Evolutionary conservation across 2,329 filamentous ascomycete genomes (phyloP), one percentile per base, ranked within the genome.

Genomic region (Colletotrichum sp.): DNA sequence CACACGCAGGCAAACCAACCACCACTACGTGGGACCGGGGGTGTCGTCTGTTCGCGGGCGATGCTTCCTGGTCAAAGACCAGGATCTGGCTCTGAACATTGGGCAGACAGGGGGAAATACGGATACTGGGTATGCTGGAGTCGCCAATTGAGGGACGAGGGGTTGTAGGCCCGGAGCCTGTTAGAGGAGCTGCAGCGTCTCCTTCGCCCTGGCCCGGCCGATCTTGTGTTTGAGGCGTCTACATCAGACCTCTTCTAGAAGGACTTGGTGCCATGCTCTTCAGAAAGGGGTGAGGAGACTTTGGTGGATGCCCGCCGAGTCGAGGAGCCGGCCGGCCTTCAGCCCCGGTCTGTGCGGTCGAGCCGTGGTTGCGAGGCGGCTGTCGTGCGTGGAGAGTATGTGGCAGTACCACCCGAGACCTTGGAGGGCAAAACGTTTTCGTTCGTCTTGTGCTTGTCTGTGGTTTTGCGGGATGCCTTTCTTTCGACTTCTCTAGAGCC

Each of bases 221-320:
- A 75, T 72, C 63, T 72, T 44, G 55, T 49, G 69, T 63, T 75
- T 75, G 69, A 67, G 44, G 55, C 55, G 63, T 21, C 26, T 63
- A 67, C 55, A 72, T 67, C 52, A 26, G 69, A 67, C 55, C 69
- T 75, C 52, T 72, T 75, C 72, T 75, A 72, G 72, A 75, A 75
- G 55, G 18, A 18, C 63, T 68, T 57, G 55, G 57, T 63, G 30
- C 69, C 63, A 39, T 57, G 30, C 63, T 62, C 32, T 62, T 59
- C 18, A 16, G 26, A 24, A 44, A 44, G 28, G 52, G 66, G 52
- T 24, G 24, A 44, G 18, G 28, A n/a, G 39, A n/a, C 16, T 30
- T 32, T 72, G 72, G 44, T 30, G 49, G 62, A 49, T 59, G 24
- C 66, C 12, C 39, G 32, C 52, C 32, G 16, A 39, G 52, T 69